phyloP scores from a whole-genome alignment of 2,329 filamentous ascomycete species.

The Cylindrodendrum hubeiense region DNA sequence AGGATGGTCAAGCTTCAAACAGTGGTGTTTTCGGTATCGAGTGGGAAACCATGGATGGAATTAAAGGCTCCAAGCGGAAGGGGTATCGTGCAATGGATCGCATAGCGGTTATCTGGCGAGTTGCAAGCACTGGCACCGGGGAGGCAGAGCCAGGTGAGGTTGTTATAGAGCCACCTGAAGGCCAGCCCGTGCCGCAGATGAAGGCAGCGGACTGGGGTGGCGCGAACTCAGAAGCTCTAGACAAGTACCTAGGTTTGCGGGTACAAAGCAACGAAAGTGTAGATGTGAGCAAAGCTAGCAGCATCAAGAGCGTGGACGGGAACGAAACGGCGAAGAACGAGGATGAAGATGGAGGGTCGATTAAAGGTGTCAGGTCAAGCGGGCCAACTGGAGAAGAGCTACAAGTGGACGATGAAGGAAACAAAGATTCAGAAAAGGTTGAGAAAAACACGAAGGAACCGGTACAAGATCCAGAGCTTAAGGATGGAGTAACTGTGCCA shows the following conservation, averaged over 20 bases:
- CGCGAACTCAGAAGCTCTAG: constrained; percentile 56
- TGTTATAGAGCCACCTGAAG: constrained; percentile 72
- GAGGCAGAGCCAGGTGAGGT: constrained; percentile 62
- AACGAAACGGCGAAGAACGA: constrained; percentile 16
- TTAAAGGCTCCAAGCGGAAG: constrained; percentile 89
- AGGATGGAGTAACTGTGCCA: neutral
- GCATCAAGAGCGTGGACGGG: constrained; percentile 61
- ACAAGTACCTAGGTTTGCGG: constrained; percentile 77
- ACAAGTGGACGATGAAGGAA: constrained; percentile 25
- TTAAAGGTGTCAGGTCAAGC: constrained; percentile 52
- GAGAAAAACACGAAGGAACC: neutral
- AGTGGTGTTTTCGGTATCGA: constrained; percentile 73
- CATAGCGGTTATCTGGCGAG: constrained; percentile 87
- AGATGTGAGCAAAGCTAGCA: constrained; percentile 79
- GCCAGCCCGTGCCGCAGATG: constrained; percentile 78
- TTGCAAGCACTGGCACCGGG: constrained; percentile 46
- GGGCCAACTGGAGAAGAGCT: constrained; percentile 53
- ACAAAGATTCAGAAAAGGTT: constrained; percentile 12
- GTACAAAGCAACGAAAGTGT: constrained; percentile 74
- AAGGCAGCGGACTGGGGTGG: constrained; percentile 82
- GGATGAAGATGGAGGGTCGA: constrained; percentile 35
- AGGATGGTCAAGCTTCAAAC: constrained; percentile 72
- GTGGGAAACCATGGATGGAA: constrained; percentile 85
- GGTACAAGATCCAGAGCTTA: neutral
- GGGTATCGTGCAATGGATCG: constrained; percentile 85